These are phyloP conservation scores for Luzula sylvatica DNA, from an alignment of 176 grass and related monocot genomes.

Conservation along the genomic window DNA sequence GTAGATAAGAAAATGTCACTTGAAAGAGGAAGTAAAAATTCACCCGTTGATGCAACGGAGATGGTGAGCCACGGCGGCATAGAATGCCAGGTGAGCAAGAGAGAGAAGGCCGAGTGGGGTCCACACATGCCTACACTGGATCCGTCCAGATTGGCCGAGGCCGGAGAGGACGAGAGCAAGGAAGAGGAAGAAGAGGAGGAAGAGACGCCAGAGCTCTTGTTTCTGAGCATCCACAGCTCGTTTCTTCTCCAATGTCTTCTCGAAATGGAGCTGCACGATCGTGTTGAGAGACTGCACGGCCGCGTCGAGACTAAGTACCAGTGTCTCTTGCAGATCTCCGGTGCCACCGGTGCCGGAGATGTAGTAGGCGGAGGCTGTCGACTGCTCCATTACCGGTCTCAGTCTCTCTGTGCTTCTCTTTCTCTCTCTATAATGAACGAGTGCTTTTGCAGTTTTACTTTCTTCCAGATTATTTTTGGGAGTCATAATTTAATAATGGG, in stretches of 20 bases:
- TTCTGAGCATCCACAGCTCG: constrained; percentile 76
- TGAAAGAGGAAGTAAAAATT: neutral
- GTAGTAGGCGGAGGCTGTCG: constrained; percentile 1
- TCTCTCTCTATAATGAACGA: neutral
- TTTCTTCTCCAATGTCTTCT: constrained; percentile 96
- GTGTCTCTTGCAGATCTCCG: constrained; percentile 10
- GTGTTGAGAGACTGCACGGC: constrained; percentile 59
- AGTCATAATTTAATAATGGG: too few relatives aligned
- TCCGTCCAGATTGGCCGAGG: constrained; percentile 24
- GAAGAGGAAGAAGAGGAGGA: constrained; percentile 88
- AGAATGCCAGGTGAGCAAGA: constrained; percentile 77
- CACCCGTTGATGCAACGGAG: constrained; percentile 87
- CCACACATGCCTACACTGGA: constrained; percentile 88
- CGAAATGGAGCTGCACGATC: constrained; percentile 85
- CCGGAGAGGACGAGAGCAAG: constrained; percentile 46
- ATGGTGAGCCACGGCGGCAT: constrained; percentile 83
- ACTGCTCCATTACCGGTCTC: neutral
- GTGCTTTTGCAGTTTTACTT: neutral
- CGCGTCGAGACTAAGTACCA: constrained; percentile 33
- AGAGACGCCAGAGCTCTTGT: constrained; percentile 96
- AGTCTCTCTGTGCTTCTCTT: neutral
- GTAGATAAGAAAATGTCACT: neutral
- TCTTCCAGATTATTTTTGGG: neutral
- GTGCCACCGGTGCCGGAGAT: constrained; percentile 10
- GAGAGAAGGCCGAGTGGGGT: constrained; percentile 66